These are phyloP conservation scores for Cyphellophora europaea DNA, from an alignment of 2,329 filamentous ascomycete genomes.

Conservation along the genomic window DNA sequence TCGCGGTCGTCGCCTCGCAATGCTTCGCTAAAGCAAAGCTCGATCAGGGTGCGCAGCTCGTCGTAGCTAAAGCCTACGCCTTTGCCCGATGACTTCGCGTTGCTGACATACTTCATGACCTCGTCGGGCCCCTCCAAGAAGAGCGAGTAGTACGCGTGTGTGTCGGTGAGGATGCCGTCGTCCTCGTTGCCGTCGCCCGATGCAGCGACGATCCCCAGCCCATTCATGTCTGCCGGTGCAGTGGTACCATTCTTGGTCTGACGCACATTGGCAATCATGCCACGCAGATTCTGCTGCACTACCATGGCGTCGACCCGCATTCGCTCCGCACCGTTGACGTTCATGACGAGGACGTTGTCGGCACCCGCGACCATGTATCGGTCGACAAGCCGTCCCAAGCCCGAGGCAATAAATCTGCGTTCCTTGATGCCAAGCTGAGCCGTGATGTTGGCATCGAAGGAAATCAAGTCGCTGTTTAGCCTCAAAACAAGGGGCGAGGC, in stretches of 20 bases:
- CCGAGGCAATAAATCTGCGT: conserved; percentile 64
- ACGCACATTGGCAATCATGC: conserved; percentile 50
- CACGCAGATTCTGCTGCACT: conserved; percentile 92
- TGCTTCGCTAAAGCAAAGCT: conserved; percentile 36
- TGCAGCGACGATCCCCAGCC: conserved; percentile 11
- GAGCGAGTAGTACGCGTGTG: conserved; percentile 38
- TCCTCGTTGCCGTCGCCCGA: conserved; percentile 20
- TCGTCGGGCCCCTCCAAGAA: conserved; percentile 38
- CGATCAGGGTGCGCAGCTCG: conserved; percentile 34
- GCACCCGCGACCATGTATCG: conserved; percentile 66
- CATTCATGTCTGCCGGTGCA: conserved; percentile 3
- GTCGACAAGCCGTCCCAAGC: conserved; percentile 71
- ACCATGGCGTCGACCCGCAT: conserved; percentile 93
- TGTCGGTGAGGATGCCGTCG: conserved; percentile 31
- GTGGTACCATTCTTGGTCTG: background rate
- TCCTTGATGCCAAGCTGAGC: conserved; percentile 64
- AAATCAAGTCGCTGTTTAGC: conserved; percentile 75
- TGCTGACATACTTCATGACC: conserved; percentile 33
- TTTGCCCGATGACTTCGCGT: conserved; percentile 29
- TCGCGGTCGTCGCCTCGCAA: conserved; percentile 35
- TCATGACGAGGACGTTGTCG: conserved; percentile 68
- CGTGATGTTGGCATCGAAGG: conserved; percentile 74
- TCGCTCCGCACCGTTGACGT: conserved; percentile 68
- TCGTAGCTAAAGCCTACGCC: conserved; percentile 33
- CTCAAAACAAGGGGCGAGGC: conserved; percentile 61